Evolutionary conservation across 306 rosid genomes (phyloP), one percentile per base, ranked within the genome.

Genomic region (Echinosophora koreensis): DNA sequence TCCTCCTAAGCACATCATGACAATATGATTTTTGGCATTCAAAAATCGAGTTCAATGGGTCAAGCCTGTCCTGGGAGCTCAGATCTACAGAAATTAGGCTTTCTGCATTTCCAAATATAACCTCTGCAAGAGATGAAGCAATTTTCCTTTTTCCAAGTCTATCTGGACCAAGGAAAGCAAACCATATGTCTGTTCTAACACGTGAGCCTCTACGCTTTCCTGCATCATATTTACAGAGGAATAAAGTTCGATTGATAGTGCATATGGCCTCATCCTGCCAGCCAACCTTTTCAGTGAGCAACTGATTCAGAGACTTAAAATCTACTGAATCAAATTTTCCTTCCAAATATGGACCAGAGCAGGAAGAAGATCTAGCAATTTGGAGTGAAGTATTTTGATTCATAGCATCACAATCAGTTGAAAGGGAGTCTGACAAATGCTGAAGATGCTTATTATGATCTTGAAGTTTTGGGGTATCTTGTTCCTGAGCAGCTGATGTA

Each of bases 151-250:
- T 92, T 38, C 97, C 97, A 37, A 92, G 76, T 75, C 76, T 84
- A 83, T 95, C 98, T 2, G 91, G 95, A 62, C 98, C 98, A 39
- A 88, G 83, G 71, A 95, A 89, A 55, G 90, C 77, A 73, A 92
- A 80, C 98, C 98, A 95, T 54, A 83, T 88, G 86, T 87, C 92
- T 64, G 84, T 83, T 84, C 91, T 85, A 50, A 30, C 77, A 71
- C 60, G 84, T 18, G 86, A 88, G 76, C 88, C 81, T 39, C 62
- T 61, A 17, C 50, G 70, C 77, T 84, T 86, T 76, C 87, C 91
- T 61, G 75, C 65, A 56, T 92, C 88, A 41, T 88, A 87, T 77
- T 81, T 81, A 71, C 83, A 63, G 47, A 44, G 63, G 64, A 84
- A 81, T 81, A 92, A 59, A 39, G 89, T 86, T 86, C 63, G 84